phyloP scores from a whole-genome alignment of 371 early-diverging fungal genomes.

The Rhizopus microsporus region DNA sequence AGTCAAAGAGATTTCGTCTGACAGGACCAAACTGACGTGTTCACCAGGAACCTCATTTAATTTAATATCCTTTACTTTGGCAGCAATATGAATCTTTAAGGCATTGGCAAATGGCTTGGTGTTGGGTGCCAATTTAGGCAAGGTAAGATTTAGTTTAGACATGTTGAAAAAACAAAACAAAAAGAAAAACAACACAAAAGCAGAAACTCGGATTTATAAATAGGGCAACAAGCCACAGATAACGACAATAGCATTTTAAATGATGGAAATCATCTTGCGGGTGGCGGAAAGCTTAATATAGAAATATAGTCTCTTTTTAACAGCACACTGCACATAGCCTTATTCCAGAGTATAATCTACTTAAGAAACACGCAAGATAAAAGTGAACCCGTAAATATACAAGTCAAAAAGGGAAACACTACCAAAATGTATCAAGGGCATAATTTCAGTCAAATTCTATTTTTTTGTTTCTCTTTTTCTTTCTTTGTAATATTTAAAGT shows the following conservation, averaged over 20 bases:
- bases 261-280: too few relatives aligned
- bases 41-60: slow-evolving; percentile 32
- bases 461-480: slow-evolving; percentile 9
- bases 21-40: slow-evolving; percentile 25
- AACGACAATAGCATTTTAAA: neutral
- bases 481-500: neutral
- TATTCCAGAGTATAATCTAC: too few relatives aligned
- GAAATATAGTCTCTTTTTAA: too few relatives aligned
- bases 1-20: slow-evolving; percentile 22
- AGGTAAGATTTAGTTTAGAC: slow-evolving; percentile 31
- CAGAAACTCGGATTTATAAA: neutral
- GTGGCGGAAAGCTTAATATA: too few relatives aligned
- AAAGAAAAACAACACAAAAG: slow-evolving; percentile 8
- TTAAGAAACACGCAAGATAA: too few relatives aligned
- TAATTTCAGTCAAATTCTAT: too few relatives aligned
- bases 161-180: slow-evolving; percentile 11
- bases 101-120: slow-evolving; percentile 42
- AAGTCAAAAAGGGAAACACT: too few relatives aligned
- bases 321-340: too few relatives aligned
- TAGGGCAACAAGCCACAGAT: slow-evolving; percentile 12
- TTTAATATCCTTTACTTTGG: slow-evolving; percentile 33
- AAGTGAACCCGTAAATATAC: too few relatives aligned
- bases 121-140: slow-evolving; percentile 39
- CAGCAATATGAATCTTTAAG: slow-evolving; percentile 38
- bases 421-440: too few relatives aligned